Conservation (phyloP, 257 asterid genomes). For the Gardenia jasminoides region DNA sequence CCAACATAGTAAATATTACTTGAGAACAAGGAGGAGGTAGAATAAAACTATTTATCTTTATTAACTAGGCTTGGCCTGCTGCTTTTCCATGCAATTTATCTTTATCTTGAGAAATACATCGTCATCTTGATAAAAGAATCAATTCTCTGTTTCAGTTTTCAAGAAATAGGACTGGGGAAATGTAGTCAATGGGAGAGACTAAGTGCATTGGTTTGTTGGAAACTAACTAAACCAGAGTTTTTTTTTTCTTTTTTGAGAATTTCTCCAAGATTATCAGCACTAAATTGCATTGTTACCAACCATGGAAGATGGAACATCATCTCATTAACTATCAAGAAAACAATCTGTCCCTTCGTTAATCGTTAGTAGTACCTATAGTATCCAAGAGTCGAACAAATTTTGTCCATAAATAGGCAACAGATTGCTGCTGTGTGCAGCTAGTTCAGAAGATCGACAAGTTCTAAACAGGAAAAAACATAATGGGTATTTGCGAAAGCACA, state of each 20-base stretch:
- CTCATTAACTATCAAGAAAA: background rate
- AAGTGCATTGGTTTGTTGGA: background rate
- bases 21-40: no score
- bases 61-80: no score
- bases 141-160: background rate
- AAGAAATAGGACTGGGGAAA: background rate
- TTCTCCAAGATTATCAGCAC: background rate
- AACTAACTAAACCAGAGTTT: background rate
- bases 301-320: background rate
- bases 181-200: background rate
- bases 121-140: no score
- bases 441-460: no score
- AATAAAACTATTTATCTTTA: no score
- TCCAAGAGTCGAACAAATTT: no score
- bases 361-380: background rate
- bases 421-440: no score
- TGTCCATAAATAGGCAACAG: background rate
- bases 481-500: background rate
- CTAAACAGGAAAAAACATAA: background rate
- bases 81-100: no score
- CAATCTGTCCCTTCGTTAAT: background rate
- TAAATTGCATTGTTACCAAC: background rate
- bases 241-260: background rate
- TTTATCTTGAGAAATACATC: no score
- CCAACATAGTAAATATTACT: no score